A percentile compares a stretch with the other conserved stretches of the same genome.
These are phyloP conservation scores for Litchi chinensis DNA, from an alignment of 345 rosid species.

Conservation along the genomic window DNA sequence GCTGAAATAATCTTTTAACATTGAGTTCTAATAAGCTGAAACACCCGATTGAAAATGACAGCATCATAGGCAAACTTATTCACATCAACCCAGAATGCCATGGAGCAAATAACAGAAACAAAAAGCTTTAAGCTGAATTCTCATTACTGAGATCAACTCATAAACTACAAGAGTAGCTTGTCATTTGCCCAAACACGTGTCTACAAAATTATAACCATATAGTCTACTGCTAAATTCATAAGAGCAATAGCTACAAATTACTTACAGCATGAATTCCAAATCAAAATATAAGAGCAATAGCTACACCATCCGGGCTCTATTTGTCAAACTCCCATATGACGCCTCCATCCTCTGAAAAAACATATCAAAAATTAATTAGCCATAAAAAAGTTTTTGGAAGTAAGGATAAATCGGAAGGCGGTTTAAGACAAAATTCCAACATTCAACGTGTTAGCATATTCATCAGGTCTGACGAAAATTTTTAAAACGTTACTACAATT, in stretches of 20 bases:
- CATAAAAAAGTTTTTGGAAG: neutral
- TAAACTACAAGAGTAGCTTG: neutral
- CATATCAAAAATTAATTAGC: slow-evolving; percentile 16
- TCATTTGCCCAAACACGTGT: neutral
- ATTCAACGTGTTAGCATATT: neutral
- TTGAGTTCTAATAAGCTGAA: too few species aligned
- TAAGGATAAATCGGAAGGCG: too few species aligned
- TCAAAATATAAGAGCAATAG: too few species aligned
- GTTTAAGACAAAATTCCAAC: neutral
- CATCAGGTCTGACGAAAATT: neutral
- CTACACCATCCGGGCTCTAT: slow-evolving; percentile 19
- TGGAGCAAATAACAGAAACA: neutral
- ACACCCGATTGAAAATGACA: too few species aligned
- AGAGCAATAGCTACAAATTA: neutral
- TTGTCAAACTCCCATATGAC: slow-evolving; percentile 63
- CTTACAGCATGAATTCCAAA: neutral
- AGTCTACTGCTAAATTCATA: neutral
- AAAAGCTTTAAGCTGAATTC: neutral
- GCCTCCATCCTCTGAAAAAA: slow-evolving; percentile 60
- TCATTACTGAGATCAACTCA: neutral
- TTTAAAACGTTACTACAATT: neutral
- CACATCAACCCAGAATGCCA: neutral
- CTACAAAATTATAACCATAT: neutral
- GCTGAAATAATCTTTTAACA: neutral
- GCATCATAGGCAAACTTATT: neutral